Conservation (phyloP, 129 eudicot species). For the Glebionis coronaria region DNA sequence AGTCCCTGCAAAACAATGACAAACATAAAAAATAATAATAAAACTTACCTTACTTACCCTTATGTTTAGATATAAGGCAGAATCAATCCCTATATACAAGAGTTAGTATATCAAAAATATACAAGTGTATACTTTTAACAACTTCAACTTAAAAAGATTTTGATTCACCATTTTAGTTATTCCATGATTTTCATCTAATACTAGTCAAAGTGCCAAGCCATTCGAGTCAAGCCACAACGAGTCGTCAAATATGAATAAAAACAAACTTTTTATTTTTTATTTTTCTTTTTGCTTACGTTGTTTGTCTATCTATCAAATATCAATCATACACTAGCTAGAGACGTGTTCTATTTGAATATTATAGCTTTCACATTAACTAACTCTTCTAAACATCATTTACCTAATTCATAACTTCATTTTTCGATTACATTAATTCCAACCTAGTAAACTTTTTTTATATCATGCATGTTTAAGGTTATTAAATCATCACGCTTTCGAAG, state of each 20-base stretch:
- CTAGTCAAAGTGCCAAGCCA: not conserved
- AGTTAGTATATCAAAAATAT: too few relatives aligned
- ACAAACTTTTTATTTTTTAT: not conserved
- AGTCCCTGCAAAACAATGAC: too few relatives aligned
- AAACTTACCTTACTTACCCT: too few relatives aligned
- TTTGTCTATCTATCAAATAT: conserved; percentile 1
- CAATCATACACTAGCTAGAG: conserved; percentile 20
- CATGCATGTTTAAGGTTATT: not conserved
- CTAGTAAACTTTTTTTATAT: not conserved
- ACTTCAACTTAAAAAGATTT: too few relatives aligned
- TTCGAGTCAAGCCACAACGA: conserved; percentile 2
- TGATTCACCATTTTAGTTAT: not conserved
- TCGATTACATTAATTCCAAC: not conserved
- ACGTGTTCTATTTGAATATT: conserved; percentile 16
- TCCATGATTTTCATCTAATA: not conserved
- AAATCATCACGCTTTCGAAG: not conserved
- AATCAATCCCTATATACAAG: too few relatives aligned
- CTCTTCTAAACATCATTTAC: too few relatives aligned
- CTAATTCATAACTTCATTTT: not conserved
- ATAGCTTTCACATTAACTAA: conserved; percentile 12
- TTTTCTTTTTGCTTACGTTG: not conserved
- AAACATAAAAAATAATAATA: too few relatives aligned
- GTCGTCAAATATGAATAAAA: conserved; percentile 25
- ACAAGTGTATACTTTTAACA: too few relatives aligned
- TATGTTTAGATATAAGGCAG: too few relatives aligned